phyloP scores from a whole-genome alignment of 305 asterid genomes.

The Coffea humblotiana region DNA sequence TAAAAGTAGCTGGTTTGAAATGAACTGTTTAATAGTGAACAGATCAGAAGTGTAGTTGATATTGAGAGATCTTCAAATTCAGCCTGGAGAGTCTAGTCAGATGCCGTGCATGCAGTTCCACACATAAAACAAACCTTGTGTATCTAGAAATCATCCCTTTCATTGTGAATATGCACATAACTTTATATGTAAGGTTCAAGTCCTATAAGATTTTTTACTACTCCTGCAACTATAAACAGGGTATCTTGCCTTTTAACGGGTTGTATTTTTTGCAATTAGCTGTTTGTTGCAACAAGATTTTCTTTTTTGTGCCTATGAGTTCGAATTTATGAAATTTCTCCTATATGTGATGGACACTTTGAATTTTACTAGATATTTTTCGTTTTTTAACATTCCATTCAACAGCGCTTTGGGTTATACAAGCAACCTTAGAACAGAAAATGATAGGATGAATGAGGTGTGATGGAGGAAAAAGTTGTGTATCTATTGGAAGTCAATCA shows the following conservation, averaged over 20 bases:
- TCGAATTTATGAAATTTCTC: too few species aligned
- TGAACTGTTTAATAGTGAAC: too few species aligned
- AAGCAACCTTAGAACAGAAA: neutral
- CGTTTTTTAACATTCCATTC: too few species aligned
- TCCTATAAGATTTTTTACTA: conserved; percentile 4
- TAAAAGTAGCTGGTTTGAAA: too few species aligned
- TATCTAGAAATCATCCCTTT: neutral
- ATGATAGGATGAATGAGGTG: neutral
- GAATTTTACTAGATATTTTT: too few species aligned
- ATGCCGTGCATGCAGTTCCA: neutral
- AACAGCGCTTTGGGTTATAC: neutral
- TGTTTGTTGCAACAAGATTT: neutral
- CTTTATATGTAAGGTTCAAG: conserved; percentile 48
- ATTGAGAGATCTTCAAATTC: too few species aligned
- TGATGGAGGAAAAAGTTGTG: conserved; percentile 28
- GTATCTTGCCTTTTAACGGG: neutral
- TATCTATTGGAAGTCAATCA: conserved; percentile 57
- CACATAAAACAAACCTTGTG: neutral
- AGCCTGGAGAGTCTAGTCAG: too few species aligned
- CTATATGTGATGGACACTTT: too few species aligned
- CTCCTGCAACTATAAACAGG: conserved; percentile 4
- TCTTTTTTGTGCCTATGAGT: neutral
- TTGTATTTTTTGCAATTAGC: conserved; percentile 4
- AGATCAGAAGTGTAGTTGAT: too few species aligned
- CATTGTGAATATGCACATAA: conserved; percentile 51